These are phyloP conservation scores for Solanum bulbocastanum DNA, from an alignment of 257 asterid species.

Conservation along the genomic window DNA sequence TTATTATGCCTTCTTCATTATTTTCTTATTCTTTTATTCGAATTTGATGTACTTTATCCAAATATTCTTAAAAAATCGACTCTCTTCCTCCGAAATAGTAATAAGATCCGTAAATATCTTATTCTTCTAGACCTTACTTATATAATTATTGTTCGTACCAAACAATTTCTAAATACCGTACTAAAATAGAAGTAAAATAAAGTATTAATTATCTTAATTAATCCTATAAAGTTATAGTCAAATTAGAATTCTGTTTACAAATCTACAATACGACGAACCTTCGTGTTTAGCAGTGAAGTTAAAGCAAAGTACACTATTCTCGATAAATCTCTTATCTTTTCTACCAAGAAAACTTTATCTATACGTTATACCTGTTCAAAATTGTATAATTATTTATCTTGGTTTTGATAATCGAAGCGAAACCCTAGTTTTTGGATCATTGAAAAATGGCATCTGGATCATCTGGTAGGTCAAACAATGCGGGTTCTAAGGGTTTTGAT, in stretches of 20 bases:
- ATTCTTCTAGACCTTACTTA: no score
- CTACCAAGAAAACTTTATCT: not conserved
- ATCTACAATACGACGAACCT: not conserved
- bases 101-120: no score
- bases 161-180: no score
- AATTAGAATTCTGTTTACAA: not conserved
- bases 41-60: no score
- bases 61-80: rapidly evolving
- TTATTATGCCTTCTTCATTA: no score
- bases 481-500: conserved; percentile 54
- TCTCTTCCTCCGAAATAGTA: no score
- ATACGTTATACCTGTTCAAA: not conserved
- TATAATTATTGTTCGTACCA: no score
- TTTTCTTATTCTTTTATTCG: no score
- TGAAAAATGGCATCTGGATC: conserved; percentile 75
- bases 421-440: not conserved
- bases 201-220: no score
- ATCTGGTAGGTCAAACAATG: conserved; percentile 35
- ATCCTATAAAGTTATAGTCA: no score
- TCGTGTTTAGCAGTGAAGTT: not conserved
- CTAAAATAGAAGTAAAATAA: no score
- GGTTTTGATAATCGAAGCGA: not conserved
- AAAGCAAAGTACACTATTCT: not conserved
- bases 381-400: not conserved
- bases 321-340: not conserved